Percentiles rank a stretch among this genome's conserved stretches.
phyloP scores from a whole-genome alignment of 2,329 filamentous ascomycete genomes.

The Colletotrichum filicis region DNA sequence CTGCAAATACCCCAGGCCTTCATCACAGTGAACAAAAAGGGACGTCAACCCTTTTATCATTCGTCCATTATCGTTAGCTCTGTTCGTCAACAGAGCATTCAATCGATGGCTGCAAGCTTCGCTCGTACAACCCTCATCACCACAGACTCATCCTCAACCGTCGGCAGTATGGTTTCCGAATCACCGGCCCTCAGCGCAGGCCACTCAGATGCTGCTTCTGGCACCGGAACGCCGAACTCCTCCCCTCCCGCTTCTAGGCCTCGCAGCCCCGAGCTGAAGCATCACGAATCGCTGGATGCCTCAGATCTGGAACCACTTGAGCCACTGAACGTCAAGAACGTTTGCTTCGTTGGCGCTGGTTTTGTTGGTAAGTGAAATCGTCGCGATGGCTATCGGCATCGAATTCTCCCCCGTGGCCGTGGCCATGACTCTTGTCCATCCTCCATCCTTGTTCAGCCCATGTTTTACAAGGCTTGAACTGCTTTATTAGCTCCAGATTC shows the following conservation, averaged over 20 bases:
- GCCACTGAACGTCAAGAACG: slow-evolving; percentile 52
- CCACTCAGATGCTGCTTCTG: slow-evolving; percentile 34
- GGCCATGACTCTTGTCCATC: slow-evolving; percentile 10
- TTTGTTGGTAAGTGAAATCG: slow-evolving; percentile 72
- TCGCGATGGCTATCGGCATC: not conserved
- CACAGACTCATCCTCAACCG: slow-evolving; percentile 30
- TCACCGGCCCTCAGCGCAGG: slow-evolving; percentile 26
- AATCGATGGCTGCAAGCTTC: slow-evolving; percentile 31
- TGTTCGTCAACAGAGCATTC: slow-evolving; percentile 9
- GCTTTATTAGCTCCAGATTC: not conserved
- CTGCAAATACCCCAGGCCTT: not conserved
- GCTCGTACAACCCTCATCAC: slow-evolving; percentile 18
- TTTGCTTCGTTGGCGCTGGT: slow-evolving; percentile 81
- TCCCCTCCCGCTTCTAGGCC: slow-evolving; percentile 35
- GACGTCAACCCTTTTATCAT: not conserved
- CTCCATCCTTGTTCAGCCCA: not conserved
- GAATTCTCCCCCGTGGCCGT: not conserved
- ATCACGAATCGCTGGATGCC: not conserved
- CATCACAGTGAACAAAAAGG: not conserved
- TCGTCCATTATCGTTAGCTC: not conserved
- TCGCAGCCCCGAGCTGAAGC: slow-evolving; percentile 34
- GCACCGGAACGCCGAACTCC: slow-evolving; percentile 34
- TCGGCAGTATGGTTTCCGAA: slow-evolving; percentile 31
- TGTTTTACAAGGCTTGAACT: not conserved
- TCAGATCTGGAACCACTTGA: slow-evolving; percentile 27